These are phyloP conservation scores for Fusarium tjaetaba DNA, from an alignment of 2,329 filamentous ascomycete species.

Conservation along the genomic window DNA sequence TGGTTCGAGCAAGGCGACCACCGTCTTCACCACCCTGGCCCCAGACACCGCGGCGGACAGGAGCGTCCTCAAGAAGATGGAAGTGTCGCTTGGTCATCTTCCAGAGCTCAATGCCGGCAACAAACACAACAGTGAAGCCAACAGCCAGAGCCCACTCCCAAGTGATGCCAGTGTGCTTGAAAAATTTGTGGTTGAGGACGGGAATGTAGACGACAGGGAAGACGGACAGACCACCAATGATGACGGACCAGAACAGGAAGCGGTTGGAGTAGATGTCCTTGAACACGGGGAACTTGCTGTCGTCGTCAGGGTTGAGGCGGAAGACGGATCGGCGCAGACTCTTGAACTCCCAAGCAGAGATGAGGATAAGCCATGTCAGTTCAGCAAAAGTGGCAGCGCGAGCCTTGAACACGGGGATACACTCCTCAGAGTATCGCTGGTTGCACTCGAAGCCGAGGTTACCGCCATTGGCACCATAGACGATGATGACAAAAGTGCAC, in stretches of 20 bases:
- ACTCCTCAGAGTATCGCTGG: constrained; percentile 63
- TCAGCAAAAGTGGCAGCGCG: constrained; percentile 78
- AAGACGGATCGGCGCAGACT: constrained; percentile 77
- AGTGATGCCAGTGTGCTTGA: constrained; percentile 75
- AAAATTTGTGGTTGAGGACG: constrained; percentile 73
- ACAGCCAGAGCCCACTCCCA: constrained; percentile 82
- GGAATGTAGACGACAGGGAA: constrained; percentile 79
- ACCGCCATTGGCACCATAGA: constrained; percentile 66
- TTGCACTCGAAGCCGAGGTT: constrained; percentile 72
- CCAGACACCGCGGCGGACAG: constrained; percentile 61
- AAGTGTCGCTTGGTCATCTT: constrained; percentile 72
- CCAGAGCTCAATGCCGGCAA: constrained; percentile 76
- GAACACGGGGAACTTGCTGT: constrained; percentile 63
- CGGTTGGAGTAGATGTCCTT: constrained; percentile 74
- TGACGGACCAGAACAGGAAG: constrained; percentile 75
- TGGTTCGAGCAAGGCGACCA: constrained; percentile 57
- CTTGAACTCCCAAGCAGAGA: constrained; percentile 83
- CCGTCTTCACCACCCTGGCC: constrained; percentile 62
- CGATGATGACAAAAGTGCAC: constrained; percentile 72
- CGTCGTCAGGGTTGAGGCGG: constrained; percentile 66
- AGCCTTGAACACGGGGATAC: constrained; percentile 72
- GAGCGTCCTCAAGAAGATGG: constrained; percentile 61
- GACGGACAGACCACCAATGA: constrained; percentile 68
- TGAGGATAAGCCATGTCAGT: constrained; percentile 77
- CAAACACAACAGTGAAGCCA: constrained; percentile 70